A percentile compares a stretch with the other conserved stretches of the same genome.
Conservation (phyloP, 2,329 filamentous ascomycete genomes). For the Trichoderma hamatum region DNA sequence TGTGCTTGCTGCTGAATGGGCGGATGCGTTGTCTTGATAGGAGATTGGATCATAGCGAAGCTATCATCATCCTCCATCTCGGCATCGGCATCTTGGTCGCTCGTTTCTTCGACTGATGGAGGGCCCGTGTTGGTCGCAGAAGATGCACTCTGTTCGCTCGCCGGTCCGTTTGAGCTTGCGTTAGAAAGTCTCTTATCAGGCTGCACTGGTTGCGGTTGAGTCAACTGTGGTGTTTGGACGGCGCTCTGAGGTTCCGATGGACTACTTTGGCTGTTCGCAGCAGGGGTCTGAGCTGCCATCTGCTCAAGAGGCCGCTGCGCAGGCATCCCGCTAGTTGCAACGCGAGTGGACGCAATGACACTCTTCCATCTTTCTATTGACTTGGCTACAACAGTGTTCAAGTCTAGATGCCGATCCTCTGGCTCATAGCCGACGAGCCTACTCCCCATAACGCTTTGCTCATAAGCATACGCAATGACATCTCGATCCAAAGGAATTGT, state of each 20-base stretch:
- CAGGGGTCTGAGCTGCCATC: slow-evolving; percentile 30
- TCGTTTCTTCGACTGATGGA: slow-evolving; percentile 51
- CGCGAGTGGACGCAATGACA: slow-evolving; percentile 58
- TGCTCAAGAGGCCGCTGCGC: slow-evolving; percentile 55
- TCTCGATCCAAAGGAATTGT: slow-evolving; percentile 57
- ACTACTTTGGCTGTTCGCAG: slow-evolving; percentile 32
- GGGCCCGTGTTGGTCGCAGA: slow-evolving; percentile 42
- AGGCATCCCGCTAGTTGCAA: slow-evolving; percentile 48
- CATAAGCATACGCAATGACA: slow-evolving; percentile 51
- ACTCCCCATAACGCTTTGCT: slow-evolving; percentile 47
- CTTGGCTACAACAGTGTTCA: slow-evolving; percentile 55
- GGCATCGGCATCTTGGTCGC: slow-evolving; percentile 48
- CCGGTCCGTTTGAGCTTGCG: slow-evolving; percentile 41
- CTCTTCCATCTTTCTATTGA: slow-evolving; percentile 65
- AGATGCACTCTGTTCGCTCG: slow-evolving; percentile 41
- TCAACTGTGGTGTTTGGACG: slow-evolving; percentile 32
- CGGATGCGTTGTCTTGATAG: slow-evolving; percentile 42
- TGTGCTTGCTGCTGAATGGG: slow-evolving; percentile 46
- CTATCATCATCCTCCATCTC: slow-evolving; percentile 64
- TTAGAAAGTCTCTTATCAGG: slow-evolving; percentile 39
- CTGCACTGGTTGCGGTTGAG: slow-evolving; percentile 31
- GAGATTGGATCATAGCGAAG: slow-evolving; percentile 51
- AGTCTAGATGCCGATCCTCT: slow-evolving; percentile 56
- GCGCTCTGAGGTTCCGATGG: slow-evolving; percentile 32
- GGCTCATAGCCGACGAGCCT: slow-evolving; percentile 50